Evolutionary conservation across 2,329 filamentous ascomycete species (phyloP), one percentile per base, ranked within the genome.

Genomic region (Proliferodiscus dingleyae): DNA sequence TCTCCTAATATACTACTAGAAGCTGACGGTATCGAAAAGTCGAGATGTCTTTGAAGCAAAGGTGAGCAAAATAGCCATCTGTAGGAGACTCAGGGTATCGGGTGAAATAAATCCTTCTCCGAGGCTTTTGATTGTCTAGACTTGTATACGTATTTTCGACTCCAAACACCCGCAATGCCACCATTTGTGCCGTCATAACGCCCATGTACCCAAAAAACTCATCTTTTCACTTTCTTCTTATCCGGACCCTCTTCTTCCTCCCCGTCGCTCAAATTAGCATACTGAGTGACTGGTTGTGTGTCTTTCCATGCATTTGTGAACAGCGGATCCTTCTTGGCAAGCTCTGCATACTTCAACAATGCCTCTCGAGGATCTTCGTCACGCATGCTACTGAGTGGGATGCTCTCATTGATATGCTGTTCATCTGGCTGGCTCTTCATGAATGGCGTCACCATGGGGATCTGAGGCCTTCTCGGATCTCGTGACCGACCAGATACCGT

Each of bases 301-400:
- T 85, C 77, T 62, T 85, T 86, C 87, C 89, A 98, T 13, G 90
- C 93, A 56, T 87, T 88, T 23, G 93, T 98, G 62, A 97, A 98
- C 59, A 95, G 77, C 1, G 90, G 91, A 63, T 97, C 90, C 63
- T 88, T 91, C 67, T 95, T 82, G 10, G 90, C 89, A 63, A 94
- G 84, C 45, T 95, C 88, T 29, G 89, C 91, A 72, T 97, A 98
- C 70, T 94, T 96, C 49, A 98, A 70, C 61, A 98, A 70, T 37
- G 93, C 93, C 67, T 95, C 93, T 53, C 93, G 75, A 0, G 93
- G 93, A 70, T 98, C 93, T 65, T 98, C 93, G 66, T 98, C 90
- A 38, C 95, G 76, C 88, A 98, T 95, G 52, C 81, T 83, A 52
- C 89, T 91, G 10, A 97, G 75, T 22, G 90, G 89, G 43, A 97